Evolutionary conservation across 2,329 filamentous ascomycete genomes (phyloP).

Genomic region (Claviceps sp.): DNA sequence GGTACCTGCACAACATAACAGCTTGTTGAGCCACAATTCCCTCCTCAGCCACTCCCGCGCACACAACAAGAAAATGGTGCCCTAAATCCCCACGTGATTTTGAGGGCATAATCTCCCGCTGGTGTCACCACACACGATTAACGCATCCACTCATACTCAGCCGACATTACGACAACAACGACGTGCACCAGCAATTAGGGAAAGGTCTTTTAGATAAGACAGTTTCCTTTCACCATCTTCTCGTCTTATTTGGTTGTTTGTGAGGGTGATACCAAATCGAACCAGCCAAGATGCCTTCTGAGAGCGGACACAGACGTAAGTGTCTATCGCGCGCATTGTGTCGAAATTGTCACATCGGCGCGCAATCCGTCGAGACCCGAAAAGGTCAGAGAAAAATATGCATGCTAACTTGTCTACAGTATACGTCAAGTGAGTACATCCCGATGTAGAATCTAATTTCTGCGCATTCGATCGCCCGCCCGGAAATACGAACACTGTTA

Average conservation of each 20-base stretch:
- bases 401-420: constrained; percentile 32
- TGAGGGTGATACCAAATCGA: constrained; percentile 30
- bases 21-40: background rate
- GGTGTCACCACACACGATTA: constrained; percentile 21
- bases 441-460: background rate
- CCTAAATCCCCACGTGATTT: constrained; percentile 23
- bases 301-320: constrained; percentile 82
- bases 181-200: constrained; percentile 27
- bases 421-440: constrained; percentile 71
- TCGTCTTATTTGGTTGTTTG: constrained; percentile 30
- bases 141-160: constrained; percentile 20
- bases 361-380: constrained; percentile 10
- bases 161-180: constrained; percentile 22
- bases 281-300: constrained; percentile 70
- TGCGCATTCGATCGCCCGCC: background rate
- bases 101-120: constrained; percentile 23
- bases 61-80: constrained; percentile 7
- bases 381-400: constrained; percentile 17
- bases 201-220: constrained; percentile 34
- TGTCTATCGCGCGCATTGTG: constrained; percentile 16
- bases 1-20: no score
- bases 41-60: constrained; percentile 2
- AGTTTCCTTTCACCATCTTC: constrained; percentile 24
- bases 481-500: background rate
- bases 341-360: background rate